phyloP scores from a whole-genome alignment of 2,329 filamentous ascomycete genomes.

The Huntiella abstrusa region DNA sequence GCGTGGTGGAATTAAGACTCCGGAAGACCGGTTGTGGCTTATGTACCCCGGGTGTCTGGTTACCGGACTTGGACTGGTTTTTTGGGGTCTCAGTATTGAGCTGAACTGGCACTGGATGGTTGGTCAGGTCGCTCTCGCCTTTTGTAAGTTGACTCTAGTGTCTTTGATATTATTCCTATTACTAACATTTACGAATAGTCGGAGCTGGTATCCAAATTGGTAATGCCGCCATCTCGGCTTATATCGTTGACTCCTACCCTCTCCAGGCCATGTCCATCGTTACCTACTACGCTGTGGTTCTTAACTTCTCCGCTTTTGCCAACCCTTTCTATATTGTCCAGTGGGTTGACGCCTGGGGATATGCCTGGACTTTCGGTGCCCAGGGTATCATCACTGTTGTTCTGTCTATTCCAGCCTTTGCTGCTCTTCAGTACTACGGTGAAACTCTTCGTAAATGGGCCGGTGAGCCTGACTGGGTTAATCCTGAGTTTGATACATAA shows the following conservation, averaged over 20 bases:
- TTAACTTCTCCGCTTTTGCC: slow-evolving; percentile 30
- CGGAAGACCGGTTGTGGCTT: slow-evolving; percentile 38
- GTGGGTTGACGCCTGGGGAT: slow-evolving; percentile 27
- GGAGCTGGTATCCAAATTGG: slow-evolving; percentile 36
- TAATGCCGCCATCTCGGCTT: slow-evolving; percentile 32
- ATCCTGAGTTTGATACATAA: slow-evolving; percentile 21
- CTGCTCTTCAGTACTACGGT: slow-evolving; percentile 23
- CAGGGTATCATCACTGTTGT: slow-evolving; percentile 28
- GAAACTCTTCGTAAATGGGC: slow-evolving; percentile 19
- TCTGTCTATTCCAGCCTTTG: slow-evolving; percentile 21
- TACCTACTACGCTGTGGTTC: slow-evolving; percentile 33
- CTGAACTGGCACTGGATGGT: slow-evolving; percentile 35
- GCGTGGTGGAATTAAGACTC: slow-evolving; percentile 20
- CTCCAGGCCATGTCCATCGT: slow-evolving; percentile 34
- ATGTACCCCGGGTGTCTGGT: slow-evolving; percentile 32
- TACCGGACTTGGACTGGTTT: slow-evolving; percentile 27
- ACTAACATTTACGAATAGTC: slow-evolving; percentile 18
- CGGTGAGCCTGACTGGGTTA: slow-evolving; percentile 25
- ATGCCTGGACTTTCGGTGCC: slow-evolving; percentile 30
- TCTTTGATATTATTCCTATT: not conserved
- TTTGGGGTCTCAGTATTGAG: slow-evolving; percentile 38
- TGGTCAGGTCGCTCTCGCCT: slow-evolving; percentile 34
- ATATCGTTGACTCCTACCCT: slow-evolving; percentile 37
- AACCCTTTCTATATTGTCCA: slow-evolving; percentile 30
- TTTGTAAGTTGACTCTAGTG: slow-evolving; percentile 22